These are phyloP conservation scores for Trematosphaeria pertusa DNA, from an alignment of 2,329 filamentous ascomycete species.

Conservation along the genomic window DNA sequence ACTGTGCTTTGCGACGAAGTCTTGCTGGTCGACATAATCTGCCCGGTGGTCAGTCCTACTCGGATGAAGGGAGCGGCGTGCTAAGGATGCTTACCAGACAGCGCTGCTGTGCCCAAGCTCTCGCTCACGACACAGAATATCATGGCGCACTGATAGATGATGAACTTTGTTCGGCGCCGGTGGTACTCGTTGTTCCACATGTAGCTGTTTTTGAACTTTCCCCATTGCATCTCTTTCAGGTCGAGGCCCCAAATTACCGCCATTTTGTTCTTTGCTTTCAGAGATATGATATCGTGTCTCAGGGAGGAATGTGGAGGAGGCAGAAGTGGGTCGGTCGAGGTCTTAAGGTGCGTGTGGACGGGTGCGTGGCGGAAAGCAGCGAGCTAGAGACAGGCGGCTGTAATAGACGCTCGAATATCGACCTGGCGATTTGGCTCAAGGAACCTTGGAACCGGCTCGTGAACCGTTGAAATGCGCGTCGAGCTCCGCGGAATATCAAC, in stretches of 20 bases:
- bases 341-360: too few species aligned
- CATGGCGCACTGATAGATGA: constrained; percentile 66
- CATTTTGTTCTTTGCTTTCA: too few species aligned
- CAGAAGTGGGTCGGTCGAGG: too few species aligned
- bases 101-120: constrained; percentile 62
- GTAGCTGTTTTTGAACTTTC: constrained; percentile 63
- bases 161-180: constrained; percentile 64
- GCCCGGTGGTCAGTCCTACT: constrained; percentile 4
- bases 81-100: constrained; percentile 54
- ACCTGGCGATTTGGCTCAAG: too few species aligned
- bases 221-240: constrained; percentile 64
- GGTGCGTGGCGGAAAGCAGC: too few species aligned
- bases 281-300: too few species aligned
- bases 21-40: constrained; percentile 64
- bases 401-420: too few species aligned
- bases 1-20: constrained; percentile 51
- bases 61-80: background rate
- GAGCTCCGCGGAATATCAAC: too few species aligned
- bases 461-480: too few species aligned
- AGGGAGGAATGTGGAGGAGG: too few species aligned
- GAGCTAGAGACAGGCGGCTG: too few species aligned
- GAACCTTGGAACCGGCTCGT: too few species aligned
- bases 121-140: constrained; percentile 64
- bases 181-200: constrained; percentile 66
- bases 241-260: constrained; percentile 65